Evolutionary conservation across 371 early-diverging fungal species (phyloP).

Genomic region (Cokeromyces recurvatus): DNA sequence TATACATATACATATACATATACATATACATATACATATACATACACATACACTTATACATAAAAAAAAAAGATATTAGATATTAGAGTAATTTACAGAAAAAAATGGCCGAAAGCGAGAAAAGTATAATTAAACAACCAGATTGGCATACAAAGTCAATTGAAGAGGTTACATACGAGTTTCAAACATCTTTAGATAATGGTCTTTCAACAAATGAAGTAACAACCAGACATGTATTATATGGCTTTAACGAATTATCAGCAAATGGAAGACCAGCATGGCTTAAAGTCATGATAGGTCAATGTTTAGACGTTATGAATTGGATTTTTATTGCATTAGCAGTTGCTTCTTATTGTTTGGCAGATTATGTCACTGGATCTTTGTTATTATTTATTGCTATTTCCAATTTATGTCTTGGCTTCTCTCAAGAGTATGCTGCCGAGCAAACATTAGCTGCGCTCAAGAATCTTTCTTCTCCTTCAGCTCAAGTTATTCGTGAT

Average conservation of each 20-base stretch:
- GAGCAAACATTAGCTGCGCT: constrained; percentile 88
- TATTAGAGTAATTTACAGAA: not conserved
- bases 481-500: constrained; percentile 74
- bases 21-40: too few species aligned
- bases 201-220: constrained; percentile 64
- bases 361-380: constrained; percentile 63
- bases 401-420: constrained; percentile 78
- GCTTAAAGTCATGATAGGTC: constrained; percentile 71
- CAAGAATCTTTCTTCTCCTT: constrained; percentile 73
- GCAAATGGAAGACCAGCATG: constrained; percentile 57
- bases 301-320: constrained; percentile 82
- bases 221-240: constrained; percentile 41
- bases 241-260: constrained; percentile 74
- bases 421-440: constrained; percentile 85
- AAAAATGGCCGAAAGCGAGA: not conserved
- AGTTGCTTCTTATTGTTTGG: constrained; percentile 47
- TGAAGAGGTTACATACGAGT: constrained; percentile 50
- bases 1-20: too few species aligned
- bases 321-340: constrained; percentile 73
- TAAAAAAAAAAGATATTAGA: too few species aligned
- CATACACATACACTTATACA: too few species aligned
- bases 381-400: constrained; percentile 70
- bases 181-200: constrained; percentile 47
- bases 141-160: constrained; percentile 45
- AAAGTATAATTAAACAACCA: too few species aligned